Percentiles rank a stretch among this genome's conserved stretches.
Conservation (phyloP, 768 basidiomycete species). For the Boletellus ananas region DNA sequence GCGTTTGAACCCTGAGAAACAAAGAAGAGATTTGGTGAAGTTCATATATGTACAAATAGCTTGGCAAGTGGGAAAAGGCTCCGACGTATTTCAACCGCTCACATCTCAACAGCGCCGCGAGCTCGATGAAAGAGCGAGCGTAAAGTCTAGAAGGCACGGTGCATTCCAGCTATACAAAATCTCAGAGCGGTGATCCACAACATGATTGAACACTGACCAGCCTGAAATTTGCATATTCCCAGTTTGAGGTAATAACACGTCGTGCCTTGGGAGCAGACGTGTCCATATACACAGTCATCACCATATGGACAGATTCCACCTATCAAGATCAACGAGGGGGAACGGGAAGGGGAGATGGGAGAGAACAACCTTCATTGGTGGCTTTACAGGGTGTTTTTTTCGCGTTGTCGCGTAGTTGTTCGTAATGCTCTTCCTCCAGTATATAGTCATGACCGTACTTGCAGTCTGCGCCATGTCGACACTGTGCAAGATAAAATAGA, state of each 20-base stretch:
- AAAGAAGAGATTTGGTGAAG: conserved; percentile 22
- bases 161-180: conserved; percentile 38
- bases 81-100: conserved; percentile 6
- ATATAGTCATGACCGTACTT: conserved; percentile 62
- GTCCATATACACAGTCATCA: conserved; percentile 49
- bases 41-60: conserved; percentile 36
- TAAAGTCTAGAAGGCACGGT: conserved; percentile 26
- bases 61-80: conserved; percentile 7
- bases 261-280: conserved; percentile 41
- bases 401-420: conserved; percentile 52
- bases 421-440: conserved; percentile 49
- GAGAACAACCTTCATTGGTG: conserved; percentile 49
- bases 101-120: conserved; percentile 13
- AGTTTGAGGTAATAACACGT: conserved; percentile 51
- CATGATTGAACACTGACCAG: conserved; percentile 39
- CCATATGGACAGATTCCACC: conserved; percentile 57
- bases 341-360: not conserved
- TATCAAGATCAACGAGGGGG: conserved; percentile 21
- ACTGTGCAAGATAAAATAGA: conserved; percentile 58
- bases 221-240: conserved; percentile 59
- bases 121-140: conserved; percentile 1
- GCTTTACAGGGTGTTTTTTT: conserved; percentile 61
- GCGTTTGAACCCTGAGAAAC: conserved; percentile 23
- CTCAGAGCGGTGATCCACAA: conserved; percentile 7
- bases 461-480: conserved; percentile 56